phyloP scores from a whole-genome alignment of 768 basidiomycete species.

The Galerina sulciceps region DNA sequence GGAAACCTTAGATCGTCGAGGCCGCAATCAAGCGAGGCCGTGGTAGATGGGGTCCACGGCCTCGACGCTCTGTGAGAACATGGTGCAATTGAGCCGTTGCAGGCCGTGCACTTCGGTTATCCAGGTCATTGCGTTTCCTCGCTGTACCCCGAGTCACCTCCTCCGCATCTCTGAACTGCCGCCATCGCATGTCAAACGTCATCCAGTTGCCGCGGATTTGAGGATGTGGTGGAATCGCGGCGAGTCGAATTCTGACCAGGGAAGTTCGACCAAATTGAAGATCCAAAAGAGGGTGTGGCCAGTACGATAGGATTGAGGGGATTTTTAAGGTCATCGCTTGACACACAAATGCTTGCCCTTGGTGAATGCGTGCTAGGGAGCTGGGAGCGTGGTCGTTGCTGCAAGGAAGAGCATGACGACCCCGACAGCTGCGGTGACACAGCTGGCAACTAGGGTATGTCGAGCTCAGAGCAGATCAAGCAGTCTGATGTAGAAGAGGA shows the following conservation, averaged over 20 bases:
- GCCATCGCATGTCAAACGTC: conserved; percentile 34
- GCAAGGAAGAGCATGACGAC: conserved; percentile 27
- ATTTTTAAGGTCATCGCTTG: conserved; percentile 35
- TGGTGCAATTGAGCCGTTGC: conserved; percentile 32
- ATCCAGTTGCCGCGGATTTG: conserved; percentile 31
- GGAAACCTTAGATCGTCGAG: conserved; percentile 25
- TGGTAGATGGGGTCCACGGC: conserved; percentile 31
- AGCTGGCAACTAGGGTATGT: conserved; percentile 22
- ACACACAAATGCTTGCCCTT: conserved; percentile 27
- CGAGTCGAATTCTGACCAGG: conserved; percentile 27
- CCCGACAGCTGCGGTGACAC: conserved; percentile 20
- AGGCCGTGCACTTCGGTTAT: conserved; percentile 29
- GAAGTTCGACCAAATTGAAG: conserved; percentile 22
- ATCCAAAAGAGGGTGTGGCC: conserved; percentile 24
- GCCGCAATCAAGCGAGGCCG: conserved; percentile 26
- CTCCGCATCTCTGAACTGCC: conserved; percentile 29
- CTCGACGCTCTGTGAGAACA: conserved; percentile 31
- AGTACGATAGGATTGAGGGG: conserved; percentile 34
- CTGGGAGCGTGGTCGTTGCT: conserved; percentile 29
- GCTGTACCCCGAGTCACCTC: conserved; percentile 27
- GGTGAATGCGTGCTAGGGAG: conserved; percentile 29
- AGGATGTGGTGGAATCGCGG: conserved; percentile 27
- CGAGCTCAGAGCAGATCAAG: conserved; percentile 29
- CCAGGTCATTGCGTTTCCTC: conserved; percentile 21
- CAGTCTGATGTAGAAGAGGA: conserved; percentile 30